phyloP scores from a whole-genome alignment of 345 rosid species.

The Nasturtium officinale region DNA sequence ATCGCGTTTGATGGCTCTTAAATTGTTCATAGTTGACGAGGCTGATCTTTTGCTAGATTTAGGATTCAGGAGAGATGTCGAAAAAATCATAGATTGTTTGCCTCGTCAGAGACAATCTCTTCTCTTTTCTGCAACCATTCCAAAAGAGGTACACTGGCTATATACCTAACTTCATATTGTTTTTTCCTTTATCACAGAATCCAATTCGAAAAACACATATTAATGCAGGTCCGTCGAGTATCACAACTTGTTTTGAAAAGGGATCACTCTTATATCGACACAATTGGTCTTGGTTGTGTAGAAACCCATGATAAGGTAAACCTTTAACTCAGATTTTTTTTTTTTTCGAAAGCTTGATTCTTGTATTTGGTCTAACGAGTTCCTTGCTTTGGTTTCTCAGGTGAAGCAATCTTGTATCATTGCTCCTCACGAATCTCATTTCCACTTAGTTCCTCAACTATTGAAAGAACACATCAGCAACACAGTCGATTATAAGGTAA shows the following conservation, averaged over 20 bases:
- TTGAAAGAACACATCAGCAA: conserved; percentile 64
- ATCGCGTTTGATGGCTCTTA: conserved; percentile 79
- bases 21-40: conserved; percentile 92
- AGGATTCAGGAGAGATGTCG: conserved; percentile 95
- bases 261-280: conserved; percentile 78
- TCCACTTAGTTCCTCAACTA: conserved; percentile 69
- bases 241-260: conserved; percentile 90
- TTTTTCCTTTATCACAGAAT: neutral
- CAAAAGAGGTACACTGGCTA: conserved; percentile 67
- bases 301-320: conserved; percentile 86
- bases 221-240: conserved; percentile 78
- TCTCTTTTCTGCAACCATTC: conserved; percentile 88
- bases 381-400: conserved; percentile 48
- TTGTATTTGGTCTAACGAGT: conserved; percentile 1
- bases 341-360: conserved; percentile 10
- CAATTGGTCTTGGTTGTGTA: conserved; percentile 69
- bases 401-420: conserved; percentile 73
- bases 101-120: conserved; percentile 87
- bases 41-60: conserved; percentile 93
- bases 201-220: neutral
- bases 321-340: neutral
- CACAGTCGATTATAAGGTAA: conserved; percentile 76
- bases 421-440: conserved; percentile 76
- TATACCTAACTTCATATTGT: neutral
- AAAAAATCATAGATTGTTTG: conserved; percentile 83